phyloP scores from a whole-genome alignment of 2,329 filamentous ascomycete genomes.

The Fusarium musae region DNA sequence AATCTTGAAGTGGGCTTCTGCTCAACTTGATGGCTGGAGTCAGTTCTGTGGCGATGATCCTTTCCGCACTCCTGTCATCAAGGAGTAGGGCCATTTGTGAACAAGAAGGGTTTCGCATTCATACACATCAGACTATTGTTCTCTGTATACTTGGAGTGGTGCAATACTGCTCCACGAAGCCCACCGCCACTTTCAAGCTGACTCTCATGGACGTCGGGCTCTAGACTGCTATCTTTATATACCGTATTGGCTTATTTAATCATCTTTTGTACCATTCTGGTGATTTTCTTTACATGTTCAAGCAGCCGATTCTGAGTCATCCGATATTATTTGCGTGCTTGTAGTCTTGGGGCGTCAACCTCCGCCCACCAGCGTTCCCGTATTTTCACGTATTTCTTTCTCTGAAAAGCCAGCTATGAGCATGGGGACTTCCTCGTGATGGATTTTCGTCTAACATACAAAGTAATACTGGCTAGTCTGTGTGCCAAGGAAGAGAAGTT shows the following conservation, averaged over 20 bases:
- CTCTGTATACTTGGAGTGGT: not conserved
- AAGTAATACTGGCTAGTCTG: not conserved
- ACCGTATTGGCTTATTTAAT: not conserved
- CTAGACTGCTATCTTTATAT: not conserved
- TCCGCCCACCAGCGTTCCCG: not conserved
- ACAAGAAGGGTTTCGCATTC: not conserved
- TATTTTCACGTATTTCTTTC: not conserved
- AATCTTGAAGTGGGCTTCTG: slow-evolving; percentile 48
- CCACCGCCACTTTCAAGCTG: not conserved
- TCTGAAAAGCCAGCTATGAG: not conserved
- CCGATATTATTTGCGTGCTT: not conserved
- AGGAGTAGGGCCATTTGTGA: slow-evolving; percentile 16
- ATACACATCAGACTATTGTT: not conserved
- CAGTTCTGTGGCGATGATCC: slow-evolving; percentile 45
- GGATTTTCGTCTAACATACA: not conserved
- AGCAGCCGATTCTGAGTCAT: not conserved
- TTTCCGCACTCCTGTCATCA: slow-evolving; percentile 41
- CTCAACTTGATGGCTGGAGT: slow-evolving; percentile 48
- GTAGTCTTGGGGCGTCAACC: not conserved
- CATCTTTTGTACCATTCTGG: not conserved
- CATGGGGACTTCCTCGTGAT: not conserved
- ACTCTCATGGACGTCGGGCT: not conserved
- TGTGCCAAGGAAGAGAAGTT: not conserved
- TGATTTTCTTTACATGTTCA: not conserved
- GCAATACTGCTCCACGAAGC: not conserved